Conservation (phyloP, 805 yeast species). For the Candida ortonii region DNA sequence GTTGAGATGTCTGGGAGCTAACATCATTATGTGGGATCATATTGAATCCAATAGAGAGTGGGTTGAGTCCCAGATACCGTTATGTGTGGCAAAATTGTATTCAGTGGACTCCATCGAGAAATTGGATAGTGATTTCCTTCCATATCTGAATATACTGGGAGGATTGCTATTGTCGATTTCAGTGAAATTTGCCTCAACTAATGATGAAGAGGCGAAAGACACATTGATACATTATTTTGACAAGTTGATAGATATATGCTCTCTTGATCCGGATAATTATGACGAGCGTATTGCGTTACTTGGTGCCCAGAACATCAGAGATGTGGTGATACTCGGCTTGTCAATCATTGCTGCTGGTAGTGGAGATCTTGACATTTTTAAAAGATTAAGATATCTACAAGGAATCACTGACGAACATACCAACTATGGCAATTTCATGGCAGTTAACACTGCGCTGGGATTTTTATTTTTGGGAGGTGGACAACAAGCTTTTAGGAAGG, state of each 20-base stretch:
- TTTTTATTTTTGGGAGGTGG: constrained; percentile 90
- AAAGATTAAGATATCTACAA: constrained; percentile 69
- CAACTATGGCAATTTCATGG: constrained; percentile 71
- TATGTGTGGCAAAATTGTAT: constrained; percentile 35
- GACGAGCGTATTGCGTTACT: constrained; percentile 57
- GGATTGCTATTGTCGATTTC: constrained; percentile 78
- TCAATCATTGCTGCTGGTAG: constrained; percentile 86
- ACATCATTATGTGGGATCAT: constrained; percentile 69
- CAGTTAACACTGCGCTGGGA: constrained; percentile 80
- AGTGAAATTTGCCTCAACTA: constrained; percentile 71
- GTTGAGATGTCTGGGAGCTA: constrained; percentile 58
- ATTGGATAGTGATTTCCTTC: constrained; percentile 59
- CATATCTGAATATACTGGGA: constrained; percentile 61
- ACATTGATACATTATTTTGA: constrained; percentile 57
- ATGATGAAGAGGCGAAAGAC: constrained; percentile 49
- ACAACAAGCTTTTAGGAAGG: constrained; percentile 70
- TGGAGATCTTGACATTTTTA: constrained; percentile 77
- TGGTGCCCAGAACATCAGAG: constrained; percentile 54
- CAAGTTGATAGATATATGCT: constrained; percentile 41
- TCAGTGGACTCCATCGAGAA: constrained; percentile 25
- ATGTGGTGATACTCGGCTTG: constrained; percentile 58
- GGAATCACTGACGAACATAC: constrained; percentile 43
- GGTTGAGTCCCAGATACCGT: constrained; percentile 59
- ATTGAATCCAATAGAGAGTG: constrained; percentile 51
- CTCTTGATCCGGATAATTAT: constrained; percentile 43